These are phyloP conservation scores for Paraleonurus japonicus DNA, from an alignment of 257 asterid species.

Conservation along the genomic window DNA sequence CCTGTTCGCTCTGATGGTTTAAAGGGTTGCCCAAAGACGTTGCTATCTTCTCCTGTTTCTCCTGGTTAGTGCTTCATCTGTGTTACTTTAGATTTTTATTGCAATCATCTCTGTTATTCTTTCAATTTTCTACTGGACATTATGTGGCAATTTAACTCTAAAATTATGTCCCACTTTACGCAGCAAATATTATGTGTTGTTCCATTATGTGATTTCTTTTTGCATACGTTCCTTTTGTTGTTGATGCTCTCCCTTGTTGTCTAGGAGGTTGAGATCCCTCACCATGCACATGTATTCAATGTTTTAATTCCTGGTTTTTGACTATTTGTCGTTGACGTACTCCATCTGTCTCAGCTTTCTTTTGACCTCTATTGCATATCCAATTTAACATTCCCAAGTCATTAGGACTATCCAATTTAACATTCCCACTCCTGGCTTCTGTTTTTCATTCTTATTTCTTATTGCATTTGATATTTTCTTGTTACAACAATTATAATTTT, in stretches of 20 bases:
- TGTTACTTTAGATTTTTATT: not conserved
- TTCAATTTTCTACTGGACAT: not conserved
- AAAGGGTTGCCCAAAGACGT: slow-evolving; percentile 55
- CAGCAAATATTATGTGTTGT: not conserved
- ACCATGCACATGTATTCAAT: not conserved
- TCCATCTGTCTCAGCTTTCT: slow-evolving; percentile 13
- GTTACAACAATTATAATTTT: not conserved
- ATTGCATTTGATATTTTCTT: not conserved
- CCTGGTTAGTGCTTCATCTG: slow-evolving; percentile 57
- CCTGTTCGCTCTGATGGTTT: slow-evolving; percentile 89
- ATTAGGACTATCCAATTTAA: not conserved
- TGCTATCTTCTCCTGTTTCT: slow-evolving; percentile 63
- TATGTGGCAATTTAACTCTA: not conserved
- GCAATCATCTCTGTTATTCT: not conserved
- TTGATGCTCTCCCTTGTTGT: not conserved
- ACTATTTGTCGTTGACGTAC: not conserved
- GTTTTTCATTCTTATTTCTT: not conserved
- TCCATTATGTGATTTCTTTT: not conserved
- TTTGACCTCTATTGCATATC: not conserved
- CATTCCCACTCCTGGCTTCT: slow-evolving; percentile 8
- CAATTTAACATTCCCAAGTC: not conserved
- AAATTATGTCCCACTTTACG: not conserved
- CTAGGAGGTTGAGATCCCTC: not conserved
- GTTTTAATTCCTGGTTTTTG: not conserved
- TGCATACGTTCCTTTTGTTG: not conserved